A percentile compares a stretch with the other conserved stretches of the same genome.
These are phyloP conservation scores for Aspergillus hortae DNA, from an alignment of 2,329 filamentous ascomycete species.

Conservation along the genomic window DNA sequence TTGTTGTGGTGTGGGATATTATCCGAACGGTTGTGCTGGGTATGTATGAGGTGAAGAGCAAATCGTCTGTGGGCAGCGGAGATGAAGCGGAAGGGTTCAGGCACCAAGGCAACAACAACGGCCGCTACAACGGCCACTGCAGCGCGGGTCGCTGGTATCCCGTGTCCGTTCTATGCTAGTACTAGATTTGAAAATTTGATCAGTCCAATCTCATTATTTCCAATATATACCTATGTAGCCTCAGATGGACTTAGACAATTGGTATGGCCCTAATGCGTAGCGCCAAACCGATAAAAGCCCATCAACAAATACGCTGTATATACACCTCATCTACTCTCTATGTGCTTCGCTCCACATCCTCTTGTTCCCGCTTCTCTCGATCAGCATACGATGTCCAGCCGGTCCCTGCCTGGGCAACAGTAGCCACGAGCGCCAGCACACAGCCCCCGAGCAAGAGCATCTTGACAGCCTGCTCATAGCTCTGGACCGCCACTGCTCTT, in stretches of 20 bases:
- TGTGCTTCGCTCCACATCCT: conserved; percentile 2
- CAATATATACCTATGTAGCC: too few species aligned
- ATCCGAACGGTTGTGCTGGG: neutral
- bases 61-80: neutral
- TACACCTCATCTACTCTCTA: neutral
- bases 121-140: neutral
- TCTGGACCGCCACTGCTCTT: conserved; percentile 48
- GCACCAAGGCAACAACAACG: conserved; percentile 4
- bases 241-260: too few species aligned
- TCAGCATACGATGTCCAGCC: conserved; percentile 49
- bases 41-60: neutral
- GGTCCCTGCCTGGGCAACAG: conserved; percentile 55
- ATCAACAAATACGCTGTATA: too few species aligned
- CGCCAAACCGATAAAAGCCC: too few species aligned
- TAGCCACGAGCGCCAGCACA: conserved; percentile 47
- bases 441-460: conserved; percentile 52
- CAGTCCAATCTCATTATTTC: too few species aligned
- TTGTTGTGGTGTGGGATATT: neutral
- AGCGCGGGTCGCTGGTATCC: too few species aligned
- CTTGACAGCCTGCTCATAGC: conserved; percentile 54
- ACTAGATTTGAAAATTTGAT: too few species aligned
- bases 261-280: too few species aligned
- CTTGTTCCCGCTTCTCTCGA: conserved; percentile 1
- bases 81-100: neutral
- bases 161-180: too few species aligned